Base-by-base conservation (phyloP, 352 stramenopile genomes). In the Phytophthora pisi region DNA sequence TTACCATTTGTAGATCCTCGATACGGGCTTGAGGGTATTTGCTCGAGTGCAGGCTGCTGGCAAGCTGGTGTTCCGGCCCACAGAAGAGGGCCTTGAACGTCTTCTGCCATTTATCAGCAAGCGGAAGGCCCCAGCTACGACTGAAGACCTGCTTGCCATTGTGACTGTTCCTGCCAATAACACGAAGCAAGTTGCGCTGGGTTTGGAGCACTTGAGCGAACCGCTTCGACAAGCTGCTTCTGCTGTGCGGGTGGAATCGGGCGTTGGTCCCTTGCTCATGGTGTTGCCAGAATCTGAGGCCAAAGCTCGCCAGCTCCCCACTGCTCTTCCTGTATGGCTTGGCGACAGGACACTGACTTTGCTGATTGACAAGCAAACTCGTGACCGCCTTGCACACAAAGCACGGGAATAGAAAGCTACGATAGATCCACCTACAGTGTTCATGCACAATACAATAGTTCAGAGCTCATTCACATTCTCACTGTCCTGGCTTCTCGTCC, bases 21-120 rank as follows among this genome's bases (percentile, higher is more conserved):
- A 97, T 70, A 96, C 89, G 26, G 92, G 92, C 2, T 64, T 97
- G n/a, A 86, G 89, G 15, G 85, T 95, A 36, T 97, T 98, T 68
- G 82, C 90, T 56, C 88, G 88, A 51, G 82, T 89, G 9, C 77
- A 81, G 31, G 59, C 74, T 15, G 72, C 73, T 8, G 68, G 78
- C 3, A 75, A 72, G 5, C 72, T 83, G 23, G 65, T 89, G 49
- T 97, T 95, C 55, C 86, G 92, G 4, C 74, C 91, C 1, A 88
- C 84, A 9, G 85, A 96, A 51, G 92, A 97, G 57, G 92, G 88
- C 4, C 72, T 98, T 23, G 71, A 61, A 0, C 47, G 88, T 26
- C 66, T 97, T 28, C 70, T 95, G 7, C 85, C 86, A 18, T 96
- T 86, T 65, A 73, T 97, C 56, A 95, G 75, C 18, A 96, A 97